phyloP scores from a whole-genome alignment of 495 filamentous ascomycete genomes.

The Geopyxis carbonaria region DNA sequence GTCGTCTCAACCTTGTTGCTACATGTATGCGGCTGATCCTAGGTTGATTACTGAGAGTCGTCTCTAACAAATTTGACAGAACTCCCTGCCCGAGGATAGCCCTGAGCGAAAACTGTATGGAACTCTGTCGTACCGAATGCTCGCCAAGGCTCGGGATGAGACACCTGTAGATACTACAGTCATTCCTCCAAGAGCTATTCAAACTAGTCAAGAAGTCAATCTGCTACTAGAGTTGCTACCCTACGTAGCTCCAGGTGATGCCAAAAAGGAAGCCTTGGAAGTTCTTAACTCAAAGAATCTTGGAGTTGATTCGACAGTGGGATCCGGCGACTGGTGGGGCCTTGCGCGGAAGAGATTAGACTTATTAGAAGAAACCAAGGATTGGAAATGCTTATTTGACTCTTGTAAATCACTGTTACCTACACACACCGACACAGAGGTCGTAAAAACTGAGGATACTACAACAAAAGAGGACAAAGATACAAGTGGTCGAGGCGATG shows the following conservation, averaged over 20 bases:
- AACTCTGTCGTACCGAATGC: conserved; percentile 41
- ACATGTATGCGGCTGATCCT: conserved; percentile 13
- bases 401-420: conserved; percentile 30
- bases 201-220: conserved; percentile 37
- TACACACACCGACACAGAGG: conserved; percentile 14
- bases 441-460: conserved; percentile 11
- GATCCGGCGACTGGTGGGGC: conserved; percentile 35
- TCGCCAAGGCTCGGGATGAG: conserved; percentile 38
- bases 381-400: conserved; percentile 33
- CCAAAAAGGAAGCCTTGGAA: conserved; percentile 31
- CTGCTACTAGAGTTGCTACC: conserved; percentile 37
- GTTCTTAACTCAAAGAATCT: conserved; percentile 36
- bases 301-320: conserved; percentile 35
- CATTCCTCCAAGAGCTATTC: conserved; percentile 34
- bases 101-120: conserved; percentile 39
- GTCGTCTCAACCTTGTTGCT: conserved; percentile 35
- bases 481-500: conserved; percentile 30
- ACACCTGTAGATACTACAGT: conserved; percentile 30
- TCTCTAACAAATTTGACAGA: conserved; percentile 15
- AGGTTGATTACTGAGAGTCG: neutral
- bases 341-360: conserved; percentile 33
- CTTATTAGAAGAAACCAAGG: conserved; percentile 28
- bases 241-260: conserved; percentile 16
- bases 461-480: conserved; percentile 28
- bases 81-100: conserved; percentile 28